These are phyloP conservation scores for Sarocladium strictum DNA, from an alignment of 2,329 filamentous ascomycete genomes.

Conservation along the genomic window DNA sequence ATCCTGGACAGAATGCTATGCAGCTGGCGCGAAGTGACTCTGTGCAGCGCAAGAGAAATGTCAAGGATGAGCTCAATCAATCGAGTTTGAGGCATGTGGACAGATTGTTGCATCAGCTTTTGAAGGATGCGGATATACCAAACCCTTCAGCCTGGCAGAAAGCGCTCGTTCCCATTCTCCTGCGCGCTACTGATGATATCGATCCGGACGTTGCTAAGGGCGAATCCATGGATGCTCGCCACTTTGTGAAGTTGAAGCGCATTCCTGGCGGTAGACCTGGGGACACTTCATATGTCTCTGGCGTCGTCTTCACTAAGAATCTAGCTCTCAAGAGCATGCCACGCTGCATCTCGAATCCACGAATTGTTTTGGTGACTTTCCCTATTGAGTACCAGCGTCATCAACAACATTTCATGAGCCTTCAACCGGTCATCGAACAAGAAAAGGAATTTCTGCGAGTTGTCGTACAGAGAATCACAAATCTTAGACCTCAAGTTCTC, in stretches of 20 bases:
- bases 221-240: conserved; percentile 93
- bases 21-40: conserved; percentile 72
- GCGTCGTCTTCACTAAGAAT: conserved; percentile 96
- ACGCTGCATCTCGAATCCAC: conserved; percentile 73
- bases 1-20: conserved; percentile 35
- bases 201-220: conserved; percentile 85
- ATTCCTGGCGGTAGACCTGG: conserved; percentile 85
- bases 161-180: conserved; percentile 80
- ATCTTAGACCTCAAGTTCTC: conserved; percentile 76
- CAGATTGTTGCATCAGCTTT: conserved; percentile 74
- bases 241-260: conserved; percentile 96
- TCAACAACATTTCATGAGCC: conserved; percentile 86
- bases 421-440: conserved; percentile 93
- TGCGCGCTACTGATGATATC: conserved; percentile 90
- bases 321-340: conserved; percentile 95
- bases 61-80: conserved; percentile 77
- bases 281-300: conserved; percentile 94
- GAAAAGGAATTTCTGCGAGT: conserved; percentile 91
- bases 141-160: conserved; percentile 79
- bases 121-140: conserved; percentile 69
- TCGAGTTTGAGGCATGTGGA: conserved; percentile 86
- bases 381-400: conserved; percentile 94
- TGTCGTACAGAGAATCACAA: conserved; percentile 84
- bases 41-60: conserved; percentile 67
- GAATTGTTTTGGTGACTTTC: conserved; percentile 90